These are phyloP conservation scores for Podosphaera aphanis DNA, from an alignment of 2,329 filamentous ascomycete species.

Conservation along the genomic window DNA sequence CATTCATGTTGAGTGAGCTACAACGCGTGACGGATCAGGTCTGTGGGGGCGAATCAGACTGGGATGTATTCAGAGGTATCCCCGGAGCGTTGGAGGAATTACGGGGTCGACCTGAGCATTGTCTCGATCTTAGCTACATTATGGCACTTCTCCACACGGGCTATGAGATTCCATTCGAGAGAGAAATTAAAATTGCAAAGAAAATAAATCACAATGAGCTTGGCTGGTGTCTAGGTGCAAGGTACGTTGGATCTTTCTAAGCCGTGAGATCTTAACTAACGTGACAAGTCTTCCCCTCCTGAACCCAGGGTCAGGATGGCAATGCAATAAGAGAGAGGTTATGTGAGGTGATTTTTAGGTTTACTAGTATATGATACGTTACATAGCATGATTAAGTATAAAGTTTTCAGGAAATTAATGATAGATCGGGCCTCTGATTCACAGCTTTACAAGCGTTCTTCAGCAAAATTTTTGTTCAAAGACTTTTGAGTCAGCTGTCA, in stretches of 20 bases:
- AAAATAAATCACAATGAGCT: slow-evolving; percentile 94
- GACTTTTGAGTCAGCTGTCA: no score
- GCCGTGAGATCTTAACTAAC: slow-evolving; percentile 5
- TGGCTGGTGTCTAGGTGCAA: slow-evolving; percentile 92
- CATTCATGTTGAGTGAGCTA: slow-evolving; percentile 77
- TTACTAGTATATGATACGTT: background rate
- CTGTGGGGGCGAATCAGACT: slow-evolving; percentile 52
- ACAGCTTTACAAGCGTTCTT: no score
- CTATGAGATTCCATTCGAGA: slow-evolving; percentile 91
- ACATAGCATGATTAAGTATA: no score
- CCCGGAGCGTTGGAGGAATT: slow-evolving; percentile 63
- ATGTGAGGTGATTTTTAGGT: slow-evolving; percentile 21
- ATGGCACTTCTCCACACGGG: slow-evolving; percentile 76
- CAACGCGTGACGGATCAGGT: slow-evolving; percentile 67
- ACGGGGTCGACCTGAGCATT: slow-evolving; percentile 63
- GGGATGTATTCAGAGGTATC: slow-evolving; percentile 60
- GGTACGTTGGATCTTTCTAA: slow-evolving; percentile 29
- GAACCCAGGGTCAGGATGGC: slow-evolving; percentile 63
- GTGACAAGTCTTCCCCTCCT: slow-evolving; percentile 53
- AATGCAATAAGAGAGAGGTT: slow-evolving; percentile 63
- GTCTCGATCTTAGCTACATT: slow-evolving; percentile 94
- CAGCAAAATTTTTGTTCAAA: no score
- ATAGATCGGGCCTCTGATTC: background rate
- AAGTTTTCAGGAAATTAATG: background rate
- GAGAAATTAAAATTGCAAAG: slow-evolving; percentile 95